These are phyloP conservation scores for Dryas integrifolia DNA, from an alignment of 331 rosid species.

Conservation along the genomic window DNA sequence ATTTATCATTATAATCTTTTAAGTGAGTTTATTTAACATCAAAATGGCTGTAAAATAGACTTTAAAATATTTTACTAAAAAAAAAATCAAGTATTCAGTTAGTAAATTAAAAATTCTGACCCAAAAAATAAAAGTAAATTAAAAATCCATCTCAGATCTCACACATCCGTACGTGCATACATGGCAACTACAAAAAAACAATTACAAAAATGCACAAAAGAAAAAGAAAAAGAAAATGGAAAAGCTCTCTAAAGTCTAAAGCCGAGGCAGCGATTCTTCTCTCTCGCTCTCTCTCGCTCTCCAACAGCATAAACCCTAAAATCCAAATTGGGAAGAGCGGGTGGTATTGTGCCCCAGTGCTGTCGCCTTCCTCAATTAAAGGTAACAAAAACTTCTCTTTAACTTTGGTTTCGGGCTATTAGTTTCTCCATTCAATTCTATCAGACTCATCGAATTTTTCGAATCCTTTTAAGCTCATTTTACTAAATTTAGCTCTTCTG, in stretches of 20 bases:
- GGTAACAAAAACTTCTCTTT: conserved; percentile 1
- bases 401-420: neutral
- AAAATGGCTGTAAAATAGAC: no score
- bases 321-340: conserved; percentile 18
- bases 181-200: neutral
- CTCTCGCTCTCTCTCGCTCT: neutral
- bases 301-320: conserved; percentile 22
- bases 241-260: neutral
- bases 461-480: neutral
- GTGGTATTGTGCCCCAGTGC: neutral
- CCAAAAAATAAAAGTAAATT: no score
- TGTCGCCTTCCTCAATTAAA: neutral
- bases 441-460: neutral
- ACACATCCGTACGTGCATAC: neutral
- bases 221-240: neutral
- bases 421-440: neutral
- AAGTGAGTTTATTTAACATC: no score
- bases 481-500: neutral
- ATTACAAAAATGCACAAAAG: neutral
- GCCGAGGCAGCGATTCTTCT: neutral
- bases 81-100: no score
- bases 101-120: no score
- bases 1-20: no score
- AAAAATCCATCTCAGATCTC: neutral
- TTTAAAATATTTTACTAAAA: no score